Base-by-base conservation (phyloP, 108 stramenopile genomes). In the Pseudonitzschia pungens region DNA sequence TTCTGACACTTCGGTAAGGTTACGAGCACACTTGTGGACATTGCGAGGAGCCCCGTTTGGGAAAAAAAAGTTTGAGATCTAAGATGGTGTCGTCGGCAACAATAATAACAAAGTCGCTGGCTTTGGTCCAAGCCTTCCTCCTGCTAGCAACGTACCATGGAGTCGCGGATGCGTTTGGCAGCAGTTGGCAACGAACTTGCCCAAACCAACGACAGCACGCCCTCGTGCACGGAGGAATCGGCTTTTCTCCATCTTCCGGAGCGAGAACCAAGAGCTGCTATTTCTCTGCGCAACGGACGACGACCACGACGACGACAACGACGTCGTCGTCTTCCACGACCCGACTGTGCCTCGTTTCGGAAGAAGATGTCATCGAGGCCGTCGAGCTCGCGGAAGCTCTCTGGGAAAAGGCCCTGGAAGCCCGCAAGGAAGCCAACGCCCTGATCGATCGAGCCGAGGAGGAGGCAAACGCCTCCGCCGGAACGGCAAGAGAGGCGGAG, bases 301-400 rank as follows among this genome's bases (percentile, higher is more conserved):
- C n/a, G n/a, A n/a, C n/a, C n/a, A n/a, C n/a, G n/a, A n/a, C n/a
- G n/a, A n/a, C n/a, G n/a, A n/a, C n/a, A n/a, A n/a, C n/a, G 36
- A 36, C 4, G 36, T 2, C 36, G 2, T 2, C 33, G 20, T 36
- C 36, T n/a, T 51, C 42, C 22, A 66, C 2, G 12, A 54, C 75
- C 53, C 27, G 27, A 67, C 14, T 69, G 50, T 71, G 22, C 43
- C 45, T 85, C 1, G 83, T 84, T 7, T 77, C 87, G 28, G 87
- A 88, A 77, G 75, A 81, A 43, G 83, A 88, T 59, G 87, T 88
- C 4, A 67, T 86, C 2, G 54, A 59, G 58, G 70, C 75, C 22
- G 87, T 88, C 20, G 85, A 86, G 74, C 54, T 70, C 54, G 83
- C 87, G 24, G 87, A 88, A 52, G 40, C 60, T 36, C 53, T 82